Evolutionary conservation across 495 filamentous ascomycete genomes (phyloP).

Genomic region (Tuber borchii): DNA sequence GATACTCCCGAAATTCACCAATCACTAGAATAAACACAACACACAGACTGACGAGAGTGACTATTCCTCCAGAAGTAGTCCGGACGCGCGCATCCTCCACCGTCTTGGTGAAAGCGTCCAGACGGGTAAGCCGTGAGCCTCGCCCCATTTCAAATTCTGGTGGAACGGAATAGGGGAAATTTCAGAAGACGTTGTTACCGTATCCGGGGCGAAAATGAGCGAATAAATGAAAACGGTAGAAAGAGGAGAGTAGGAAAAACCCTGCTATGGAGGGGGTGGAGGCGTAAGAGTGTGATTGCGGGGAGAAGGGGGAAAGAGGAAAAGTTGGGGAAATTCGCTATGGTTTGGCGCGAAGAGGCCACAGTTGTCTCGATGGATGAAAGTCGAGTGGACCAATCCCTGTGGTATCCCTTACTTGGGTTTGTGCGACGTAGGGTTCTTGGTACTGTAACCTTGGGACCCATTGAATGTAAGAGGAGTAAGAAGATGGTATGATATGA

Average conservation of each 20-base stretch:
- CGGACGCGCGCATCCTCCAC: conserved; percentile 96
- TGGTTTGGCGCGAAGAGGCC: conserved; percentile 29
- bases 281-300: not conserved
- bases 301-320: not conserved
- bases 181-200: not conserved
- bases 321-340: conserved; percentile 12
- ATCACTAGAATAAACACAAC: conserved; percentile 81
- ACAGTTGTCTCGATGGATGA: conserved; percentile 31
- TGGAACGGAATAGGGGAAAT: conserved; percentile 3
- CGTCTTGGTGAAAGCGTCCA: conserved; percentile 97
- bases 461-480: not conserved
- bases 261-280: conserved; percentile 1
- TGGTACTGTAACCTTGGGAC: not conserved
- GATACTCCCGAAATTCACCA: conserved; percentile 94
- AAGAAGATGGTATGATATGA: not conserved
- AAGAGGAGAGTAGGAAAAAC: conserved; percentile 10
- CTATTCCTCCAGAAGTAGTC: conserved; percentile 92
- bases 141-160: conserved; percentile 35
- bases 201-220: conserved; percentile 6
- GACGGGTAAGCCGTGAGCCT: conserved; percentile 77
- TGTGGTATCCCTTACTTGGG: not conserved
- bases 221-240: conserved; percentile 7
- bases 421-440: not conserved
- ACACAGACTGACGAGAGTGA: conserved; percentile 82
- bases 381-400: not conserved